Percentiles rank a stretch among this genome's conserved stretches.
phyloP scores from a whole-genome alignment of 23 red algal species.

The Gracilaria gracilis region DNA sequence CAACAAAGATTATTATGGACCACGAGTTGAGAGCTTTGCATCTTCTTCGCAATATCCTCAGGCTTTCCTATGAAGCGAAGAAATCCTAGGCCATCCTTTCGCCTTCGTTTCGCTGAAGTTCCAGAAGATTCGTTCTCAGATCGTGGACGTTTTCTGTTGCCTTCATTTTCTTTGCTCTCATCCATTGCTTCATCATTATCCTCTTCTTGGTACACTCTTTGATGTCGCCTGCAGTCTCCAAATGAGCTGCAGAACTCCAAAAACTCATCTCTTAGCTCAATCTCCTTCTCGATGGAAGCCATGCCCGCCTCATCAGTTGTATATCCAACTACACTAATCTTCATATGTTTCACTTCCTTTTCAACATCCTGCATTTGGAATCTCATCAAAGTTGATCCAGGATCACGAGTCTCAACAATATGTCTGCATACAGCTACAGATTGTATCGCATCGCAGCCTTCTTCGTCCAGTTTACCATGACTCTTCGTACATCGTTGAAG shows the following conservation, averaged over 20 bases:
- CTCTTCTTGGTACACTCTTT: not conserved
- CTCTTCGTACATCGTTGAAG: not conserved
- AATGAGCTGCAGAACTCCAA: slow-evolving; percentile 40
- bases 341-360: not conserved
- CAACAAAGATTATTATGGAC: slow-evolving; percentile 3
- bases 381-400: slow-evolving; percentile 34
- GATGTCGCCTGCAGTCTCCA: slow-evolving; percentile 20
- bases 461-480: not conserved
- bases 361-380: not conserved
- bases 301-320: slow-evolving; percentile 15
- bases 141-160: not conserved
- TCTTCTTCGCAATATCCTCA: not conserved
- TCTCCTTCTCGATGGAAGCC: not conserved
- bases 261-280: slow-evolving; percentile 26
- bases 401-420: slow-evolving; percentile 10
- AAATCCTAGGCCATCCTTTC: slow-evolving; percentile 2
- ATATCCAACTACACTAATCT: slow-evolving; percentile 6
- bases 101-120: not conserved
- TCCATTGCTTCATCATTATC: not conserved
- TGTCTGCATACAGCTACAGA: slow-evolving; percentile 26
- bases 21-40: not conserved
- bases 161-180: not conserved
- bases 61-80: not conserved
- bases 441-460: slow-evolving; percentile 2
- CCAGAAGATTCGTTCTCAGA: not conserved